Conservation (phyloP, 768 basidiomycete genomes). For the Hygrophorus pudorinus region DNA sequence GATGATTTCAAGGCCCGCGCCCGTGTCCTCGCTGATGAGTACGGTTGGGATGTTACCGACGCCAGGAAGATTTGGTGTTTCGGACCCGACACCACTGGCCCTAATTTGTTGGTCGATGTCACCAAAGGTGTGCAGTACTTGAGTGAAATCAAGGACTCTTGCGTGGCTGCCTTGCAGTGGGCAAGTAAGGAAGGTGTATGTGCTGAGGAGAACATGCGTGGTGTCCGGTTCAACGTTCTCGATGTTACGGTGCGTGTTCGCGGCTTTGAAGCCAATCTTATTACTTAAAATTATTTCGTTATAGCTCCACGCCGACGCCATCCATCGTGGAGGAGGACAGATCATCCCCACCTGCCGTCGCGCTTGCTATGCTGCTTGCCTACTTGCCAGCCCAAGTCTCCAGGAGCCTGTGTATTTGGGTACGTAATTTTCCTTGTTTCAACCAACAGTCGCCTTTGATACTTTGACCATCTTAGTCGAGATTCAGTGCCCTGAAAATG, state of each 20-base stretch:
- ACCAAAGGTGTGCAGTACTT: conserved; percentile 99
- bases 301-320: conserved; percentile 95
- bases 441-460: not conserved
- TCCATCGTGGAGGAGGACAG: conserved; percentile 99
- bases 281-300: not conserved
- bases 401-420: conserved; percentile 96
- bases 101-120: conserved; percentile 94
- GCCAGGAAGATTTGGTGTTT: conserved; percentile 99
- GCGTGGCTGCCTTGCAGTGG: conserved; percentile 99
- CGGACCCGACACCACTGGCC: conserved; percentile 95
- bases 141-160: conserved; percentile 99
- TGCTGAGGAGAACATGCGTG: conserved; percentile 98
- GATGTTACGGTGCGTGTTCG: conserved; percentile 74
- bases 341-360: conserved; percentile 96
- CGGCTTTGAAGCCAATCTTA: not conserved
- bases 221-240: conserved; percentile 89
- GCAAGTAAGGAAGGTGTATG: conserved; percentile 97
- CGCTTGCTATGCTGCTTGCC: conserved; percentile 89
- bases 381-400: conserved; percentile 83
- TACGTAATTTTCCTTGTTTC: conserved; percentile 22
- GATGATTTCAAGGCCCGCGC: conserved; percentile 98
- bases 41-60: conserved; percentile 98
- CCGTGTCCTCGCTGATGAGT: conserved; percentile 91
- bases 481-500: conserved; percentile 95
- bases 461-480: conserved; percentile 50